These are phyloP conservation scores for Scenedesmus sp. DNA, from an alignment of 163 green algal species.

Conservation along the genomic window DNA sequence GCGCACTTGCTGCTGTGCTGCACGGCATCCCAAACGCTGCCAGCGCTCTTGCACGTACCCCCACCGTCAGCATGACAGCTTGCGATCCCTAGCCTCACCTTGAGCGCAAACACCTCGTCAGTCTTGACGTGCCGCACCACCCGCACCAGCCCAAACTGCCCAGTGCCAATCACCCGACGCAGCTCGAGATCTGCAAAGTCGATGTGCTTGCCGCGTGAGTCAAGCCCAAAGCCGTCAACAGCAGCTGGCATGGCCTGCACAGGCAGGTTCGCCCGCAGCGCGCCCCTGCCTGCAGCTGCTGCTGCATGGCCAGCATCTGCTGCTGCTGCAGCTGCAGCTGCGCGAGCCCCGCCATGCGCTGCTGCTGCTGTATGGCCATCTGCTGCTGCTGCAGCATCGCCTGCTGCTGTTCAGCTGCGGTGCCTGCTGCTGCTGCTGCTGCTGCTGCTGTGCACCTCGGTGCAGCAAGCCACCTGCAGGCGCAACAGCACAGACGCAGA, in stretches of 20 bases:
- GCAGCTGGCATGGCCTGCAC: not conserved
- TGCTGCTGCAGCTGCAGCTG: conserved; percentile 23
- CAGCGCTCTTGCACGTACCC: too few species aligned
- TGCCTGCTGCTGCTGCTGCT: conserved; percentile 29
- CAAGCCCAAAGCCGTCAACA: not conserved
- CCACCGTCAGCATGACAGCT: too few species aligned
- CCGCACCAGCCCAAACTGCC: conserved; percentile 84
- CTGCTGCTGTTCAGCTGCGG: conserved; percentile 34
- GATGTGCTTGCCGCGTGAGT: conserved; percentile 41
- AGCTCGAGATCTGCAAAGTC: conserved; percentile 80
- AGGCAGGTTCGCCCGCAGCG: not conserved
- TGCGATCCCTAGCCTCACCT: too few species aligned
- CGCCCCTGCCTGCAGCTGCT: not conserved
- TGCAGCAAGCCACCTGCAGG: conserved; percentile 41
- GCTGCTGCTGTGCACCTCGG: conserved; percentile 27
- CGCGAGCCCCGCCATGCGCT: not conserved
- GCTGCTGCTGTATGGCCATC: conserved; percentile 30
- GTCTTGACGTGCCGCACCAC: conserved; percentile 81
- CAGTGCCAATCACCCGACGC: conserved; percentile 79
- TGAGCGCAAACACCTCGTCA: conserved; percentile 82
- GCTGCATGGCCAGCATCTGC: not conserved
- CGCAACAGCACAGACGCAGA: not conserved
- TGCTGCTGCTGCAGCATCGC: conserved; percentile 21
- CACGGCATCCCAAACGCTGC: too few species aligned
- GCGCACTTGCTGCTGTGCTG: too few species aligned